Evolutionary conservation across 352 stramenopile genomes (phyloP), one percentile per base, ranked within the genome.

Genomic region (Peronospora belbahrii): DNA sequence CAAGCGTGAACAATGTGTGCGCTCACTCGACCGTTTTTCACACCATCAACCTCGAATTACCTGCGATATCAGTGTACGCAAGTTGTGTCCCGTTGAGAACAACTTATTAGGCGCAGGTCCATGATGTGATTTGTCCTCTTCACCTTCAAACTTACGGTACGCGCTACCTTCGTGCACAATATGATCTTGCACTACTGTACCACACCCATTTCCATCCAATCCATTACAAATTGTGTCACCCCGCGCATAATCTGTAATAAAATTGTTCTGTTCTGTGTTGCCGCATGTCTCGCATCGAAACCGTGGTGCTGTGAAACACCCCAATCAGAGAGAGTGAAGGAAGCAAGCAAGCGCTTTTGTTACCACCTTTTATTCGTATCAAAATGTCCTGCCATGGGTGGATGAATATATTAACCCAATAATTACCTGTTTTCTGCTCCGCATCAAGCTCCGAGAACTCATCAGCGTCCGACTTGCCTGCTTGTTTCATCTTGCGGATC

Each of bases 71-170:
- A 95, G 88, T 15, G 95, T 98, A 13, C 82, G 81, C 64, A 98
- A 81, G 44, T 98, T 98, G 72, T 97, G 88, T 6, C 90, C 83
- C 54, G 88, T 95, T 6, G 85, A 97, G 51, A 97, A 97, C 25
- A 98, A 70, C 41, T 94, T 95, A 79, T 98, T 97, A 7, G 88
- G 83, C 14, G 88, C 81, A 51, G 94, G 92, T 11, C 93, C 93
- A 63, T 98, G 95, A 65, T 98, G 95, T 30, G 93, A 97, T 45
- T 96, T 95, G 70, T 98, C 93, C 32, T 96, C 88, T 73, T 98
- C 92, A 32, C 90, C 95, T 69, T 97, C 90, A 72, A 98, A 98
- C 62, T 98, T 98, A 30, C 95, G 81, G 70, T 94, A 98, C 42
- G 90, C 84, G 18, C 83, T 95, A 43, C 95, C 93, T 81, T 98